Conservation (phyloP, 129 eudicot genomes). For the Flaveria linearis region DNA sequence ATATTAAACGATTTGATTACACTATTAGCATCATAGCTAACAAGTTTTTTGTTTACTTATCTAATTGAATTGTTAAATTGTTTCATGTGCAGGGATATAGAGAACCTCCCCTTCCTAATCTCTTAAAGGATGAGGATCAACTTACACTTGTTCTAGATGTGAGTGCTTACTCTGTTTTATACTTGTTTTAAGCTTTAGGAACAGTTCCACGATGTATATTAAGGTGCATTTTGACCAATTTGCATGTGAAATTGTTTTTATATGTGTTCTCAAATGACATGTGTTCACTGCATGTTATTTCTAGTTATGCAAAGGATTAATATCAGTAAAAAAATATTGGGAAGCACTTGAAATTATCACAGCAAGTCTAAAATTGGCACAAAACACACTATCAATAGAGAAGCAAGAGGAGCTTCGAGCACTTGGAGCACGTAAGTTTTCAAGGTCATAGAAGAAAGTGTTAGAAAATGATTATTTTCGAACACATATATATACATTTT, state of each 20-base stretch:
- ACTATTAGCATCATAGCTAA: constrained; percentile 1
- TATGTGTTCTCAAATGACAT: constrained; percentile 7
- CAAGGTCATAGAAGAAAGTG: neutral
- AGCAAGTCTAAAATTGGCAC: constrained; percentile 62
- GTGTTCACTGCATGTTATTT: constrained; percentile 10
- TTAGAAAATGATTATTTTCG: neutral
- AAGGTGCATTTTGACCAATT: neutral
- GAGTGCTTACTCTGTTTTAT: constrained; percentile 28
- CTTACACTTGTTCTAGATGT: constrained; percentile 75
- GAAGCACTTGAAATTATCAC: constrained; percentile 78
- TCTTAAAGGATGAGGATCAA: constrained; percentile 65
- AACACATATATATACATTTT: neutral
- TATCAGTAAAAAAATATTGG: constrained; percentile 66
- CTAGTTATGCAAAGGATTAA: constrained; percentile 70
- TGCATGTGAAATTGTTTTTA: neutral
- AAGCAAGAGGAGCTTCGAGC: constrained; percentile 74
- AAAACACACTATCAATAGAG: constrained; percentile 55
- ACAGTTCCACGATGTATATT: neutral
- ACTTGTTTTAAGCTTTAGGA: constrained; percentile 15
- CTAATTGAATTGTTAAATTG: constrained; percentile 20
- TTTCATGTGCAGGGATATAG: constrained; percentile 50
- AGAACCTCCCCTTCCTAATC: constrained; percentile 85
- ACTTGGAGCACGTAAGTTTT: constrained; percentile 90
- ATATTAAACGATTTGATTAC: neutral
- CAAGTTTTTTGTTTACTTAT: constrained; percentile 12